phyloP scores from a whole-genome alignment of 306 rosid species.

The Carpinus viminea region DNA sequence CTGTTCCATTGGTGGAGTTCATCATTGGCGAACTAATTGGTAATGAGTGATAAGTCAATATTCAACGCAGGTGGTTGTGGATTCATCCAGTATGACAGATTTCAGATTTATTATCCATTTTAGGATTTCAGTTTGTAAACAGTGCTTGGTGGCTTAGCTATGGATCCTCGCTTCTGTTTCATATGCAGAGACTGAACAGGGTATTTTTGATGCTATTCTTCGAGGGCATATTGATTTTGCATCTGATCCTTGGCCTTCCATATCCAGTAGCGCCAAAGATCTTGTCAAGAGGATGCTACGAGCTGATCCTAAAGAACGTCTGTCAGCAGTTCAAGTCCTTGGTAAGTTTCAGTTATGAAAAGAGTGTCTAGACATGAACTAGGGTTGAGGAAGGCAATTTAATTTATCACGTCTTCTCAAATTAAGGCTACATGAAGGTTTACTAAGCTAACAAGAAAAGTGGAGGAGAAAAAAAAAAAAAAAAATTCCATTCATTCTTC shows the following conservation, averaged over 20 bases:
- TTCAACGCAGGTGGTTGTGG: neutral
- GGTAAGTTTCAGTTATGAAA: slow-evolving; percentile 50
- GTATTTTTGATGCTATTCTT: slow-evolving; percentile 84
- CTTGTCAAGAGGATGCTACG: slow-evolving; percentile 82
- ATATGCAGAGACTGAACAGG: slow-evolving; percentile 82
- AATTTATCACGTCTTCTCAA: neutral
- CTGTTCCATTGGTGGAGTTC: neutral
- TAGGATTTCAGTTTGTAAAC: slow-evolving; percentile 7
- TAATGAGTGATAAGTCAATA: neutral
- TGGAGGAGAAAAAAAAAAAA: neutral
- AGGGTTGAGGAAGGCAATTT: slow-evolving; percentile 16
- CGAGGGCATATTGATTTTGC: slow-evolving; percentile 83
- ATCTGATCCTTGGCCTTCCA: slow-evolving; percentile 94
- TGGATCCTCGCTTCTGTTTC: slow-evolving; percentile 34
- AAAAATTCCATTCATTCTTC: neutral
- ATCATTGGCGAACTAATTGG: neutral
- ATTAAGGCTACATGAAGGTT: neutral
- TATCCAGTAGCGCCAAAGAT: slow-evolving; percentile 87
- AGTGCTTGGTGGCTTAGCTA: neutral
- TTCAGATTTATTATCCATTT: slow-evolving; percentile 3
- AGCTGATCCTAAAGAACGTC: slow-evolving; percentile 74
- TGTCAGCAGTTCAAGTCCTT: slow-evolving; percentile 74
- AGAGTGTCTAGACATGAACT: neutral
- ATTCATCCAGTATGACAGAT: neutral
- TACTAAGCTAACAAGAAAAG: neutral